Conservation (phyloP, 2,329 filamentous ascomycete genomes). For the Verticillium dahliae region DNA sequence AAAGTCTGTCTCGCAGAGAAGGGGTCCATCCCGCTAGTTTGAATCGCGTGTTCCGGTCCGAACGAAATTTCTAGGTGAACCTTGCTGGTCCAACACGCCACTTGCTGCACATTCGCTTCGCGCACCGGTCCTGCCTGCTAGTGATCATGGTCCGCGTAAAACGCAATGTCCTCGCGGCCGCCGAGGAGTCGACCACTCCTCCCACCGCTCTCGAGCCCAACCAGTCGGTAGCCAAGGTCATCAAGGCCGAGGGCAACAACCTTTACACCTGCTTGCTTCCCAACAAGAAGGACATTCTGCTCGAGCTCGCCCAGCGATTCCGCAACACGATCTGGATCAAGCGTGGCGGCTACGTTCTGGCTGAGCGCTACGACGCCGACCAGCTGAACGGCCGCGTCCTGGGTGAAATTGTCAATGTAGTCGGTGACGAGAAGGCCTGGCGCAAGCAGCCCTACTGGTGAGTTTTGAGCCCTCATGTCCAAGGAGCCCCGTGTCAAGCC, state of each 20-base stretch:
- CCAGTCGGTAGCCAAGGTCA: conserved; percentile 68
- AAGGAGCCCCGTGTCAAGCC: neutral
- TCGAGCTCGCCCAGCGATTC: conserved; percentile 79
- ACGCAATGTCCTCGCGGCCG: conserved; percentile 70
- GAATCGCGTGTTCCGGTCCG: neutral
- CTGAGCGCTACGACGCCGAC: conserved; percentile 60
- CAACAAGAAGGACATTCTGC: conserved; percentile 57
- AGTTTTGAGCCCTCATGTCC: conserved; percentile 13
- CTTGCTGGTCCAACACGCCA: neutral
- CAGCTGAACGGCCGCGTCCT: conserved; percentile 70
- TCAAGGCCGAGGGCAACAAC: conserved; percentile 82
- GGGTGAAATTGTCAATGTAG: conserved; percentile 89
- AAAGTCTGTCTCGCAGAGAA: neutral
- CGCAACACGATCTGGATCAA: conserved; percentile 92
- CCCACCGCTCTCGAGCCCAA: conserved; percentile 51
- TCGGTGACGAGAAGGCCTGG: conserved; percentile 87
- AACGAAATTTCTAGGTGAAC: neutral
- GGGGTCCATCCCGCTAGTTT: neutral
- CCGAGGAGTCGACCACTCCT: conserved; percentile 60
- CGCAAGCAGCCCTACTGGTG: conserved; percentile 85
- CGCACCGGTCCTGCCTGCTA: neutral
- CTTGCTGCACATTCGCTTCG: neutral
- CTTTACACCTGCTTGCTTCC: conserved; percentile 76
- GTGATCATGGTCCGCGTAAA: conserved; percentile 42
- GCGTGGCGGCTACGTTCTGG: conserved; percentile 77